Evolutionary conservation across 306 rosid species (phyloP).

Genomic region (Vicia faba): DNA sequence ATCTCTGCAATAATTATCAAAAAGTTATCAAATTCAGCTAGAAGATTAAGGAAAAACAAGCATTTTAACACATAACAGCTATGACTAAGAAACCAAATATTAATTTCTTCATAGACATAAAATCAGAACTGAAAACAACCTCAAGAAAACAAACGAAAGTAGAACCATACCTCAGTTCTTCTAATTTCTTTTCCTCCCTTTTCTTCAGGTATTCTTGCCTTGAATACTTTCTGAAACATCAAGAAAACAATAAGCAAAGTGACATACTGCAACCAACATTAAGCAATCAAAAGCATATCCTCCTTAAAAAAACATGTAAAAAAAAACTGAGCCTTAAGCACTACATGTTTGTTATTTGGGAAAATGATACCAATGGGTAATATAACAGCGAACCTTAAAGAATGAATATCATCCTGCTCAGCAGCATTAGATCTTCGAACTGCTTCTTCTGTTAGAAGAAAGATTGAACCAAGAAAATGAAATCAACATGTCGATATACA

Average conservation of each 20-base stretch:
- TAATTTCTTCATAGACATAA: slow-evolving; percentile 10
- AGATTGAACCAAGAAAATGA: slow-evolving; percentile 41
- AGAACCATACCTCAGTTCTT: slow-evolving; percentile 70
- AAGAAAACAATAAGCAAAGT: slow-evolving; percentile 23
- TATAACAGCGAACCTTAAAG: slow-evolving; percentile 62
- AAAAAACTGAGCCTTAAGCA: too few relatives aligned
- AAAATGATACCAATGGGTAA: too few relatives aligned
- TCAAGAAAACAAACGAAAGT: slow-evolving; percentile 24
- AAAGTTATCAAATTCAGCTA: slow-evolving; percentile 24
- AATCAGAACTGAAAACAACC: slow-evolving; percentile 33
- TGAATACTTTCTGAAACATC: slow-evolving; percentile 70
- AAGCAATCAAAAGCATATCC: neutral
- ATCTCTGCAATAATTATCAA: slow-evolving; percentile 54
- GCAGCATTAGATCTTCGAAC: slow-evolving; percentile 70
- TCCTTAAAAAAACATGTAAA: slow-evolving; percentile 7
- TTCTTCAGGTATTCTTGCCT: slow-evolving; percentile 90
- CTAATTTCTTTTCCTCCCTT: slow-evolving; percentile 89
- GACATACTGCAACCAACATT: slow-evolving; percentile 31
- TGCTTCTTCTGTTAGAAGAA: slow-evolving; percentile 71
- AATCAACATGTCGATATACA: slow-evolving; percentile 31
- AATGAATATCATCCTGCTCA: slow-evolving; percentile 52
- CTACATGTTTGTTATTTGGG: too few relatives aligned
- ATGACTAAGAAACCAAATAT: slow-evolving; percentile 2
- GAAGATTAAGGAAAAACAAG: slow-evolving; percentile 25
- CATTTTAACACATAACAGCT: slow-evolving; percentile 14